Evolutionary conservation across 1,139 yeast genomes (phyloP).

Genomic region (Hyphopichia wangnamkhiaoensis): DNA sequence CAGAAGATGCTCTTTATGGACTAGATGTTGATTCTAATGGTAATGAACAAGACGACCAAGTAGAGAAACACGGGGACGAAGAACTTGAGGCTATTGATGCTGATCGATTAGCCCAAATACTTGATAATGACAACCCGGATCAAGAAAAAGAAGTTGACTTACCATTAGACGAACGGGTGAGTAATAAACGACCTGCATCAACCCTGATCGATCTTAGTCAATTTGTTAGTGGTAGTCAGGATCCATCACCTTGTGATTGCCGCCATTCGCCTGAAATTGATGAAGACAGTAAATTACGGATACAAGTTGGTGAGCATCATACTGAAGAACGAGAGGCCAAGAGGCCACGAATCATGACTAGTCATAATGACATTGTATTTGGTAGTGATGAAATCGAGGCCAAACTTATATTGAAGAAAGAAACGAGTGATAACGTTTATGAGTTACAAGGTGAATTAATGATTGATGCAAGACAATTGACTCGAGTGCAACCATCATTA

Average conservation of each 20-base stretch:
- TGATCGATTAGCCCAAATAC: not conserved
- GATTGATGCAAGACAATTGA: not conserved
- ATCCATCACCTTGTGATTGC: not conserved
- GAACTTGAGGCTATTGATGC: conserved; percentile 1
- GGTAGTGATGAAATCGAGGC: not conserved
- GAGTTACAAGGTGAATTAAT: conserved; percentile 1
- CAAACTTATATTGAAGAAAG: not conserved
- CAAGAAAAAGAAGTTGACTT: not conserved
- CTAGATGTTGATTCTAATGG: too few species aligned
- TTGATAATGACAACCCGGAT: not conserved
- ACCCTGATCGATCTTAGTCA: conserved; percentile 1
- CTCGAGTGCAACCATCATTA: not conserved
- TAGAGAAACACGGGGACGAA: not conserved
- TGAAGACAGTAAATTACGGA: not conserved
- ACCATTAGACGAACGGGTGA: not conserved
- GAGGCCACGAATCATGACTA: conserved; percentile 2
- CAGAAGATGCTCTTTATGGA: too few species aligned
- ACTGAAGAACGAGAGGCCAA: conserved; percentile 3
- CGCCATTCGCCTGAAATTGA: not conserved
- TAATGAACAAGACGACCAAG: not conserved
- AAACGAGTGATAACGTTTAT: conserved; percentile 2
- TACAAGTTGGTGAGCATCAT: conserved; percentile 5
- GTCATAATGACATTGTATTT: conserved; percentile 2
- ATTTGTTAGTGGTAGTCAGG: not conserved
- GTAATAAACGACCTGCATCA: not conserved